Evolutionary conservation across 345 rosid species (phyloP).

Genomic region (Aegle marmelos): DNA sequence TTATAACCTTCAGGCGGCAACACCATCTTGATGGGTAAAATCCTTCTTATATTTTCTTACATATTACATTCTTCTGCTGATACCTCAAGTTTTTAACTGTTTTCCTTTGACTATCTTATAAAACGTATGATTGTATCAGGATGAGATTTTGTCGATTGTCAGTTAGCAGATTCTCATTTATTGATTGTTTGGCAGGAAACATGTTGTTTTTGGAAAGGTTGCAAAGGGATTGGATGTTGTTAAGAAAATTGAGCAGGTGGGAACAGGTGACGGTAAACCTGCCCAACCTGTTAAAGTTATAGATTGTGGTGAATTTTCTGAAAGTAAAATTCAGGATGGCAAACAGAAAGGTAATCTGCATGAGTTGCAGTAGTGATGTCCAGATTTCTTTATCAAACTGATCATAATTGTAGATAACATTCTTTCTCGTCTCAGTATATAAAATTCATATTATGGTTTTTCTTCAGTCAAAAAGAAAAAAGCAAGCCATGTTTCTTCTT

Average conservation of each 20-base stretch:
- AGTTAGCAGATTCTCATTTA: conserved; percentile 11
- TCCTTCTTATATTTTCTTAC: conserved; percentile 16
- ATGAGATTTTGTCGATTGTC: not conserved
- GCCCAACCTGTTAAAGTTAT: conserved; percentile 54
- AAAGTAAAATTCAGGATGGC: conserved; percentile 47
- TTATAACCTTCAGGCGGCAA: conserved; percentile 74
- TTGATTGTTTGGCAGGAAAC: conserved; percentile 58
- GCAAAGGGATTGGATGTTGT: conserved; percentile 74
- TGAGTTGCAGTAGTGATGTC: not conserved
- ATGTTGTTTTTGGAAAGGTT: conserved; percentile 95
- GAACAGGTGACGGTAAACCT: conserved; percentile 68
- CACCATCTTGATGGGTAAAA: conserved; percentile 93
- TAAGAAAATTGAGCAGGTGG: conserved; percentile 74
- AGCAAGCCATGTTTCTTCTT: conserved; percentile 41
- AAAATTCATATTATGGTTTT: conserved; percentile 15
- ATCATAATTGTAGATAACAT: not conserved
- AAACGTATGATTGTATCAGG: not conserved
- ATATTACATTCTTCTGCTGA: not conserved
- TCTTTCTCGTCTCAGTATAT: not conserved
- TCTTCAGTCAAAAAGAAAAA: conserved; percentile 62
- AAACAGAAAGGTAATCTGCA: conserved; percentile 51
- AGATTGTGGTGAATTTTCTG: conserved; percentile 68
- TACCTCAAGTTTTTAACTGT: not conserved
- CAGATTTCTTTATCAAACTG: conserved; percentile 4
- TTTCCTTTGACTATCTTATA: not conserved